These are phyloP conservation scores for Dionaea muscipula DNA, from an alignment of 179 eudicot genomes.

Conservation along the genomic window DNA sequence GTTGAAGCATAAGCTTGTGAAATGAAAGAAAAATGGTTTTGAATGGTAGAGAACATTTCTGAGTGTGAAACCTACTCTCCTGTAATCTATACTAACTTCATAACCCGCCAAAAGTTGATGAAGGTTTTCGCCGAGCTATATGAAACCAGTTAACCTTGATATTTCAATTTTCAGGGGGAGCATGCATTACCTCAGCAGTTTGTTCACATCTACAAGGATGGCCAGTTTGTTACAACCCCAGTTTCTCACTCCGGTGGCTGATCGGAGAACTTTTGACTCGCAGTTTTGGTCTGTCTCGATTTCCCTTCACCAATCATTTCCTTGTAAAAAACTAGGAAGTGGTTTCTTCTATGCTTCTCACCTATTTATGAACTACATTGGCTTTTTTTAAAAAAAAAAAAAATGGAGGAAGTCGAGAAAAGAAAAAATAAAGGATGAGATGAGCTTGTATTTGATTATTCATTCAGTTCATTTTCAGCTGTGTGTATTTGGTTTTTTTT, in stretches of 20 bases:
- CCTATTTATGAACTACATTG: background rate
- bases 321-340: constrained; percentile 15
- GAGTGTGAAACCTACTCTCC: too few species aligned
- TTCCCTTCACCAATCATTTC: background rate
- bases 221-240: constrained; percentile 74
- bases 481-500: too few species aligned
- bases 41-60: too few species aligned
- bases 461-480: too few species aligned
- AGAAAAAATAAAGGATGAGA: too few species aligned
- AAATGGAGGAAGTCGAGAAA: too few species aligned
- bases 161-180: constrained; percentile 46
- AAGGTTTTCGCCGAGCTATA: background rate
- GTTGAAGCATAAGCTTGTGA: too few species aligned
- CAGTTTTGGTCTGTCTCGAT: background rate
- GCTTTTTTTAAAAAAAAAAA: too few species aligned
- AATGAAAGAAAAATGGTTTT: too few species aligned
- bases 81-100: too few species aligned
- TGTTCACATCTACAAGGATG: constrained; percentile 62
- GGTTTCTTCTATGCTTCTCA: constrained; percentile 16
- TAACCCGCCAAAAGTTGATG: background rate
- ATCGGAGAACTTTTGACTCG: background rate
- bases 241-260: constrained; percentile 87
- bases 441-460: too few species aligned
- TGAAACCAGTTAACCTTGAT: background rate
- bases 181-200: constrained; percentile 90